Evolutionary conservation across 2,329 filamentous ascomycete genomes (phyloP), one percentile per base, ranked within the genome.

Genomic region (Diaporthe sp.): DNA sequence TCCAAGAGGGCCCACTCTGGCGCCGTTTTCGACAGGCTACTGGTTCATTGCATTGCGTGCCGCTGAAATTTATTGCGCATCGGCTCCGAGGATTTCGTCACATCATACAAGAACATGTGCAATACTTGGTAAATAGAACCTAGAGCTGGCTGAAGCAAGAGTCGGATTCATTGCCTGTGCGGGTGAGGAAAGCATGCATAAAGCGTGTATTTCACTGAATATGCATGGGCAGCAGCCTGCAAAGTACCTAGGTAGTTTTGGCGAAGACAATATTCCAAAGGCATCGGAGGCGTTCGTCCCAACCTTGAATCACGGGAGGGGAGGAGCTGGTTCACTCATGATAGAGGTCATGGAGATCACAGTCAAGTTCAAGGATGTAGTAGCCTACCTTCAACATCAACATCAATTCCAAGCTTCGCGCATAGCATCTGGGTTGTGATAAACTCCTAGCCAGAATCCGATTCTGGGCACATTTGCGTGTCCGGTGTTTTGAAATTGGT

Each of bases 1-100:
- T 53, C 46, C 46, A 22, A n/a, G 13, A 42, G 51, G 71, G 19
- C 51, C 71, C 71, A 73, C 71, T 42, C 39, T 73, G 28, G 58
- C 71, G 71, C 58, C 58, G 71, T 62, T 65, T 73, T 31, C 58
- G 28, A 62, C 70, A 25, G 68, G 19, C 42, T 31, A 44, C 60
- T 65, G 39, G 25, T 44, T 31, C 17, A 10, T 44, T 65, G 60
- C n/a, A 28, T n/a, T 7, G 58, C 58, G 19, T n/a, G 58, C 58
- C 22, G 37, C 58, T 62, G 58, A 62, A 19, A 49, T 37, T 17
- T 68, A 37, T 51, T 42, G 65, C 65, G 49, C 34, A 42, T 70
- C 46, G 34, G 65, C 65, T 39, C 46, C 31, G 46, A 68, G 22
- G 1, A 55, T 70, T 42, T 55, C 46, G n/a, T 51, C 65, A 42